A percentile compares a stretch with the other conserved stretches of the same genome.
Evolutionary conservation across 1,139 yeast genomes (phyloP).

Genomic region (Taphrina populina): DNA sequence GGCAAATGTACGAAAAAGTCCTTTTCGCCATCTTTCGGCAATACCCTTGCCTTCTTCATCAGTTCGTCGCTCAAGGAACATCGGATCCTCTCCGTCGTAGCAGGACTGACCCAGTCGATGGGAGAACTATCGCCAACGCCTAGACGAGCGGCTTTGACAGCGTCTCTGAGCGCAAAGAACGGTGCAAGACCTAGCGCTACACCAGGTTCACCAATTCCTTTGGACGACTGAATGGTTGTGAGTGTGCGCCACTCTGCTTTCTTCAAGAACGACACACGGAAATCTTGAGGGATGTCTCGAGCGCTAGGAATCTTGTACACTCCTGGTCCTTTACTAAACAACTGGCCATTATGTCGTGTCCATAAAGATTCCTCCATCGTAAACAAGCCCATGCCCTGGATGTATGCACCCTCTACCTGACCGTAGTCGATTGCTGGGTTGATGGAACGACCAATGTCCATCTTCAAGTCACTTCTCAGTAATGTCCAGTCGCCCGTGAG

Average conservation of each 20-base stretch:
- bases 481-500: constrained; percentile 53
- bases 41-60: constrained; percentile 44
- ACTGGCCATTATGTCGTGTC: constrained; percentile 48
- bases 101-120: constrained; percentile 45
- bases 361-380: constrained; percentile 53
- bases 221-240: constrained; percentile 49
- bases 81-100: constrained; percentile 51
- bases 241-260: constrained; percentile 50
- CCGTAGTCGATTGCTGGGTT: constrained; percentile 54
- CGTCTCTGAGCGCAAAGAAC: constrained; percentile 51
- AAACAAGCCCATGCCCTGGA: constrained; percentile 53
- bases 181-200: constrained; percentile 49
- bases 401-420: constrained; percentile 53
- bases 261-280: constrained; percentile 48
- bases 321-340: constrained; percentile 53
- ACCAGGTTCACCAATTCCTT: constrained; percentile 55
- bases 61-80: constrained; percentile 47
- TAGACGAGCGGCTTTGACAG: constrained; percentile 44
- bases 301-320: constrained; percentile 54
- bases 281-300: constrained; percentile 50
- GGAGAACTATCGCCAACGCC: constrained; percentile 37
- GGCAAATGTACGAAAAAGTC: constrained; percentile 44
- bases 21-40: constrained; percentile 45
- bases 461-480: constrained; percentile 49
- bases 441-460: constrained; percentile 53